Conservation (phyloP, 257 asterid species). For the Apocynum venetum region DNA sequence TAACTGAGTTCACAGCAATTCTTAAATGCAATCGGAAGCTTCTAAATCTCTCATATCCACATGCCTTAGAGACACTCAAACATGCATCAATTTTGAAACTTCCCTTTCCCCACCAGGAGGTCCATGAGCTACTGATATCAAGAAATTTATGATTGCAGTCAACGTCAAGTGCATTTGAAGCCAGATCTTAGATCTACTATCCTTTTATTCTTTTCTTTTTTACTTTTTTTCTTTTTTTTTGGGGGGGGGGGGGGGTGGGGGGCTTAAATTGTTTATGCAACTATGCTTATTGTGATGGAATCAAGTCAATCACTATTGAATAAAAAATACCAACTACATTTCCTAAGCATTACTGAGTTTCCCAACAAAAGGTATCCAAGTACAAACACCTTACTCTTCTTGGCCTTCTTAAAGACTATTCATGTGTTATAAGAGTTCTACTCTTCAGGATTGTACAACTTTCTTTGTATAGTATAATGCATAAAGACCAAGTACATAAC, state of each 20-base stretch:
- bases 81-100: background rate
- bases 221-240: too few relatives aligned
- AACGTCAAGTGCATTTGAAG: background rate
- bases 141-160: background rate
- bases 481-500: too few relatives aligned
- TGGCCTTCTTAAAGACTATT: background rate
- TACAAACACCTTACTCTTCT: background rate
- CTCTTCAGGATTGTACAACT: background rate
- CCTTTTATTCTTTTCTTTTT: background rate
- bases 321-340: background rate
- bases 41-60: background rate
- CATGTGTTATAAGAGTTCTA: background rate
- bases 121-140: background rate
- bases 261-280: background rate
- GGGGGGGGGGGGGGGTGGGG: too few relatives aligned
- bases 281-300: background rate
- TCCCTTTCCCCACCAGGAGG: background rate
- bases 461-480: background rate
- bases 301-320: background rate
- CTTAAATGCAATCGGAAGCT: constrained; percentile 12
- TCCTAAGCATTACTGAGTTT: background rate
- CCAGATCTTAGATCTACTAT: constrained; percentile 5
- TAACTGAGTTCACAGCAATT: background rate
- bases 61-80: background rate
- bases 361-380: background rate